These are phyloP conservation scores for Aureobasidium zeae DNA, from an alignment of 2,329 filamentous ascomycete species.

Conservation along the genomic window DNA sequence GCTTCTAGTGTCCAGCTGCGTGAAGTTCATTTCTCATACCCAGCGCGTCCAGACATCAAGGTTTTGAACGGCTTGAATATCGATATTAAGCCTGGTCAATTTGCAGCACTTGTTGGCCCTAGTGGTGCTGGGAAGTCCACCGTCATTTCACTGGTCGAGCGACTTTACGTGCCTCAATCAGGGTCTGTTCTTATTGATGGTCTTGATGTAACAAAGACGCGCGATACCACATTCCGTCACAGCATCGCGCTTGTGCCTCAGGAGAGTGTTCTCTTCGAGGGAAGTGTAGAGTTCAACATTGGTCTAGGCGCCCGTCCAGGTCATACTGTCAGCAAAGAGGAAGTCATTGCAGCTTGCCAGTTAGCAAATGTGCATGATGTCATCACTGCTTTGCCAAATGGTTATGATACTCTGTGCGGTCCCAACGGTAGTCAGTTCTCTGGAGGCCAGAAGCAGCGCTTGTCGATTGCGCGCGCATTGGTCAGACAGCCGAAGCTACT, in stretches of 20 bases:
- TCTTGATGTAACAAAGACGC: constrained; percentile 30
- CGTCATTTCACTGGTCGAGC: constrained; percentile 32
- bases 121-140: constrained; percentile 35
- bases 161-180: constrained; percentile 52
- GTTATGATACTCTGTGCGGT: constrained; percentile 51
- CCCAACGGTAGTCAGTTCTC: constrained; percentile 34
- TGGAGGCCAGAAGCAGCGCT: constrained; percentile 35
- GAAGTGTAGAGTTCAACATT: constrained; percentile 35
- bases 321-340: constrained; percentile 46
- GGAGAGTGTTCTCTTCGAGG: constrained; percentile 41
- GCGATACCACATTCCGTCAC: constrained; percentile 33
- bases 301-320: constrained; percentile 40
- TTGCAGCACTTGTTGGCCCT: constrained; percentile 35
- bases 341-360: constrained; percentile 57
- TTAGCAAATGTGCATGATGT: constrained; percentile 63
- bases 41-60: constrained; percentile 48
- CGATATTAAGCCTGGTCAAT: constrained; percentile 30
- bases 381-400: constrained; percentile 52
- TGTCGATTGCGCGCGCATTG: constrained; percentile 36
- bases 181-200: constrained; percentile 53
- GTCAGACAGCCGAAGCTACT: constrained; percentile 35
- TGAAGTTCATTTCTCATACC: constrained; percentile 57
- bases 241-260: constrained; percentile 39
- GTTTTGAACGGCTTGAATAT: constrained; percentile 40
- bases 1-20: constrained; percentile 41